phyloP scores from a whole-genome alignment of 306 rosid species.

The Quercus bicolor region DNA sequence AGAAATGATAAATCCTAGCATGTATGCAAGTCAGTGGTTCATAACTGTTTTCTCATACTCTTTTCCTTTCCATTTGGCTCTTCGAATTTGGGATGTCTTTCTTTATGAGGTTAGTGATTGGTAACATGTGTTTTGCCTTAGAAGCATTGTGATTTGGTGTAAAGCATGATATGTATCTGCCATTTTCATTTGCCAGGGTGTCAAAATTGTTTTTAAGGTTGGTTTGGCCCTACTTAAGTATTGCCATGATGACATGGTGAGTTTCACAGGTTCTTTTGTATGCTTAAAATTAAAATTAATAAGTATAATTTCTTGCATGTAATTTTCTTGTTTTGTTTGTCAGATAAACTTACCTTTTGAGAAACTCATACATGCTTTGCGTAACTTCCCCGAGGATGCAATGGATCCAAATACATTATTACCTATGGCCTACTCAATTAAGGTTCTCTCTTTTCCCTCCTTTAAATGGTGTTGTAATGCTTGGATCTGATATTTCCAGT shows the following conservation, averaged over 20 bases:
- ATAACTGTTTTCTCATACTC: constrained; percentile 96
- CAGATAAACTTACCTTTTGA: constrained; percentile 94
- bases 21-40: constrained; percentile 99
- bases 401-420: constrained; percentile 85
- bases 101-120: constrained; percentile 70
- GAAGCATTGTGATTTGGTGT: constrained; percentile 9
- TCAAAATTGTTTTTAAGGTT: constrained; percentile 85
- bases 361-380: constrained; percentile 88
- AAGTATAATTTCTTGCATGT: constrained; percentile 11
- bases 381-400: constrained; percentile 87
- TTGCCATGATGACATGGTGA: constrained; percentile 96
- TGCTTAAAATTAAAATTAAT: constrained; percentile 8
- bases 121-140: constrained; percentile 3
- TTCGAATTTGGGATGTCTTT: constrained; percentile 98
- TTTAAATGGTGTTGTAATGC: background rate
- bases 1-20: constrained; percentile 98
- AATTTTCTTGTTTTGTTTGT: constrained; percentile 17
- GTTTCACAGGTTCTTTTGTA: constrained; percentile 25
- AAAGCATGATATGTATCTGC: constrained; percentile 7
- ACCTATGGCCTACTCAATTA: constrained; percentile 89
- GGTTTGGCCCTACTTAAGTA: constrained; percentile 91
- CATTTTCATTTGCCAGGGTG: constrained; percentile 63
- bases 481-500: background rate
- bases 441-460: constrained; percentile 39
- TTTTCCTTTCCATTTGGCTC: constrained; percentile 96